Conservation (phyloP, 2,329 filamentous ascomycete genomes). For the Trichoderma sp. region DNA sequence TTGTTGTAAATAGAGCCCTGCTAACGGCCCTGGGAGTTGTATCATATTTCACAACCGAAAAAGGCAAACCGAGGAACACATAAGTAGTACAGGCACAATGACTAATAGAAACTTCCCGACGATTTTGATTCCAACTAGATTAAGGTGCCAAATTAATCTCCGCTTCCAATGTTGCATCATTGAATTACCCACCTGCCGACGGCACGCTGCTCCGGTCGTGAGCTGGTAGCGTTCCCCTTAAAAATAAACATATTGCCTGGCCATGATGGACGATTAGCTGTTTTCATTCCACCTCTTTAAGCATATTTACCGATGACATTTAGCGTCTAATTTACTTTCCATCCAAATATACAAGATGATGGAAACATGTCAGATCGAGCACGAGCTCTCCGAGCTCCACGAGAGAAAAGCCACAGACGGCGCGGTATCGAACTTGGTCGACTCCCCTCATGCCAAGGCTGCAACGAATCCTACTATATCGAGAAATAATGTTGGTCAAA, state of each 20-base stretch:
- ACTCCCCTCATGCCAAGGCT: not conserved
- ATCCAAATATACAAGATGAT: not conserved
- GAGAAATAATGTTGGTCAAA: not conserved
- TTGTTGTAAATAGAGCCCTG: not conserved
- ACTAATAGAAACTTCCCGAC: not conserved
- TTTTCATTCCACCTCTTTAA: not conserved
- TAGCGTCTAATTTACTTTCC: not conserved
- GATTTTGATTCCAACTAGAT: not conserved
- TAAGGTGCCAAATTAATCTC: not conserved
- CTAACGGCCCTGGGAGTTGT: not conserved
- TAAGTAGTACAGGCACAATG: not conserved
- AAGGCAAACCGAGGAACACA: not conserved
- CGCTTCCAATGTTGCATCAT: not conserved
- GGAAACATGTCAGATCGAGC: not conserved
- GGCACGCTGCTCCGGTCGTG: too few relatives aligned
- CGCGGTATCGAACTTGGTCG: not conserved
- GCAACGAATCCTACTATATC: not conserved
- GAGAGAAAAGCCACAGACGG: not conserved
- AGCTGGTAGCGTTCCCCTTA: not conserved
- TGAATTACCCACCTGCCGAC: not conserved
- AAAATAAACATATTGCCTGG: not conserved
- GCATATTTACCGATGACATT: not conserved
- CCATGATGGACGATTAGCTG: not conserved
- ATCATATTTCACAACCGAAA: not conserved
- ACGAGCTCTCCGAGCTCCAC: not conserved